Conservation (phyloP, 169 alveolate species). For the Miamiensis avidus region DNA sequence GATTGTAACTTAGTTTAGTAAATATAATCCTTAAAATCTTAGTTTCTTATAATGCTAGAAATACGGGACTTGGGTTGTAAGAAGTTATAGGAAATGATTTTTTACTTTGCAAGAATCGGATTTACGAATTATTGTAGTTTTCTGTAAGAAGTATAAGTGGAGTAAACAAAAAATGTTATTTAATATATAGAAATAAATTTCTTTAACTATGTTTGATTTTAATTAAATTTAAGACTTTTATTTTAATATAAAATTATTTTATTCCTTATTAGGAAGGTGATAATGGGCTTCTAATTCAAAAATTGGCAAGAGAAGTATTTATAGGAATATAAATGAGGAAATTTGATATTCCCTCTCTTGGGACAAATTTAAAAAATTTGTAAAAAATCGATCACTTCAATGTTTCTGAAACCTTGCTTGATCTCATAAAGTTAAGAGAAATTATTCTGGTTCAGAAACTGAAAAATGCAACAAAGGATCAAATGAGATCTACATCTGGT, state of each 20-base stretch:
- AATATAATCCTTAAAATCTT: too few species aligned
- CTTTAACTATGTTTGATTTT: too few species aligned
- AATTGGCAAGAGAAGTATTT: background rate
- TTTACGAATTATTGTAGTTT: background rate
- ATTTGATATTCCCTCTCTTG: background rate
- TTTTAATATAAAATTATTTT: too few species aligned
- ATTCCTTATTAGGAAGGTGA: background rate
- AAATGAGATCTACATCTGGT: too few species aligned
- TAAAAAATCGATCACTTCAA: background rate
- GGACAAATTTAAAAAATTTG: too few species aligned
- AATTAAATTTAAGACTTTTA: background rate
- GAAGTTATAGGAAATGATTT: background rate
- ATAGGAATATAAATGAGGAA: background rate
- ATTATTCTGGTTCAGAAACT: background rate
- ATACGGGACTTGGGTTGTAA: background rate
- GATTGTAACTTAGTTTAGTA: too few species aligned
- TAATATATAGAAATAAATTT: too few species aligned
- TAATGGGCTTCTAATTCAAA: background rate
- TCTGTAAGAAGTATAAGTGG: background rate
- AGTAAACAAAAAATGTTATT: background rate
- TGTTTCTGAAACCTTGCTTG: background rate
- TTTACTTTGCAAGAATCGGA: background rate
- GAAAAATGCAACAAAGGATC: too few species aligned
- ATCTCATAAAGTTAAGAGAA: background rate
- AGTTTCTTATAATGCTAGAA: background rate